A percentile compares a stretch with the other conserved stretches of the same genome.
Evolutionary conservation across 176 grass and related monocot genomes (phyloP).

Genomic region (Aegilops speltoides): DNA sequence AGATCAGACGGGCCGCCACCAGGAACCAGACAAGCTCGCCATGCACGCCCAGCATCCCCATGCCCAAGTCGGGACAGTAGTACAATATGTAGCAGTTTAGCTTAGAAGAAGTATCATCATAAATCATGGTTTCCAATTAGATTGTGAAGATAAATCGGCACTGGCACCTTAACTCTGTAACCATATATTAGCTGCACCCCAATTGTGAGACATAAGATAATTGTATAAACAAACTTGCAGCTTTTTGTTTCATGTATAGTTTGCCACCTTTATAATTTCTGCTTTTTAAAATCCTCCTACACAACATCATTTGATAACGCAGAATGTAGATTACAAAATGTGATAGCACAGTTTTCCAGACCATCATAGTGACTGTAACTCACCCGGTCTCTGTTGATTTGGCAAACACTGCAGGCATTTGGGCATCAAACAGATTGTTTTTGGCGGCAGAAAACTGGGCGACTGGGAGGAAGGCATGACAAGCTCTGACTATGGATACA

Average conservation of each 20-base stretch:
- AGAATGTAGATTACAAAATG: neutral
- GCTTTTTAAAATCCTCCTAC: neutral
- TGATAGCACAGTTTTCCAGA: neutral
- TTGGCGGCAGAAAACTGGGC: constrained; percentile 71
- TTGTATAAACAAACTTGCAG: neutral
- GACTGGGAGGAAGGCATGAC: constrained; percentile 98
- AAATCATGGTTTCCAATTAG: neutral
- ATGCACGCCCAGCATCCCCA: no score
- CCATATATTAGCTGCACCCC: neutral
- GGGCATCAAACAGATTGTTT: constrained; percentile 85
- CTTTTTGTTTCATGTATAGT: neutral
- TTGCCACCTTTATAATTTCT: neutral
- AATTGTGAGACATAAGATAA: neutral
- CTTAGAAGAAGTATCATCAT: neutral
- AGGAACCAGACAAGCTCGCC: no score
- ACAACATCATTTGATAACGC: neutral
- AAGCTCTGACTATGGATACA: constrained; percentile 74
- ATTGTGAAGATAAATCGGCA: neutral
- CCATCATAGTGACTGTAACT: neutral
- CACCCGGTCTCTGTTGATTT: constrained; percentile 12
- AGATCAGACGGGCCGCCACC: no score
- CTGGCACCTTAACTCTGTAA: neutral
- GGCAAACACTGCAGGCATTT: constrained; percentile 48
- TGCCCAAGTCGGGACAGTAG: no score
- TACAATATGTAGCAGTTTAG: neutral